Conservation (phyloP, 306 rosid genomes). For the barrel medic (Medicago truncatula) region DNA sequence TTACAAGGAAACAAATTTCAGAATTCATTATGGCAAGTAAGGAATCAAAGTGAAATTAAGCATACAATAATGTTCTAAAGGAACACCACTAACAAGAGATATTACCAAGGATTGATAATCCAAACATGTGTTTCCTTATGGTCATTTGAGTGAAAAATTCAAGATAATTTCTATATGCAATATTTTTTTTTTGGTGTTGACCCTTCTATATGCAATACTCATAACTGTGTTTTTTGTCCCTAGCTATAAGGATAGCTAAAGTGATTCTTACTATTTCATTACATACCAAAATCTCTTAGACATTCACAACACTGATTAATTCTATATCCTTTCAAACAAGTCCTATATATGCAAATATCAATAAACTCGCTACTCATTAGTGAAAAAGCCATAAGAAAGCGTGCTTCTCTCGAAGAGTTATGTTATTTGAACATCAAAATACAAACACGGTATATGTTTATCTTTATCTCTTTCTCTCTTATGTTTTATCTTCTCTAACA, state of each 20-base stretch:
- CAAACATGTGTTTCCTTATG: slow-evolving; percentile 2
- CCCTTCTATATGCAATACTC: background rate
- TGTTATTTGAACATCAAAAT: too few relatives aligned
- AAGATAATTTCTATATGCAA: background rate
- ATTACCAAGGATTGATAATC: slow-evolving; percentile 8
- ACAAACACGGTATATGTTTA: too few relatives aligned
- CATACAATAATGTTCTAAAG: background rate
- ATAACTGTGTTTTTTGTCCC: background rate
- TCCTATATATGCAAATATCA: background rate
- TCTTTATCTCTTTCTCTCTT: too few relatives aligned
- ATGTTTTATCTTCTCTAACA: too few relatives aligned
- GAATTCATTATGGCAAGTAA: background rate
- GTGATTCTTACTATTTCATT: background rate
- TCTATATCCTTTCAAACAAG: background rate
- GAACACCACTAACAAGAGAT: background rate
- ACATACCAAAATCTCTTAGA: background rate
- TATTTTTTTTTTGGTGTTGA: too few relatives aligned
- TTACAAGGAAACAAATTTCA: background rate
- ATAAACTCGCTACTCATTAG: background rate
- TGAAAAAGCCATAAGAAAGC: background rate
- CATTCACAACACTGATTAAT: background rate
- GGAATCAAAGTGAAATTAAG: background rate
- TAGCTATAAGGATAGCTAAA: background rate
- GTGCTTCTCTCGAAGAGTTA: too few relatives aligned
- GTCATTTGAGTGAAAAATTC: background rate